Conservation (phyloP, 345 rosid genomes). For the Euphorbia tirucalli region DNA sequence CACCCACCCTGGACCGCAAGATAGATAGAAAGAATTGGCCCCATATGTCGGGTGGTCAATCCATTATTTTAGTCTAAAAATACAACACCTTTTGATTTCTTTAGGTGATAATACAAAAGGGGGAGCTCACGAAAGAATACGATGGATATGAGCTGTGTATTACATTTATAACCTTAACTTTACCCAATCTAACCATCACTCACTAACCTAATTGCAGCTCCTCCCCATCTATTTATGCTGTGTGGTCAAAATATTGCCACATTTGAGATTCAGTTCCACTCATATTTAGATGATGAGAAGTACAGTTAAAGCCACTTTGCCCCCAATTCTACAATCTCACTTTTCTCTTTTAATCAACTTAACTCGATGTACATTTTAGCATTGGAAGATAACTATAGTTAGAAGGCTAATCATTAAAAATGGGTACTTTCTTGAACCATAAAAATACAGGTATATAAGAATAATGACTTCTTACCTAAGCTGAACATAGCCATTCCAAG, state of each 20-base stretch:
- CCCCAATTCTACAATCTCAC: not conserved
- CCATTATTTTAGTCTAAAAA: slow-evolving; percentile 15
- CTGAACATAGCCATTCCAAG: slow-evolving; percentile 45
- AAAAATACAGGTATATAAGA: not conserved
- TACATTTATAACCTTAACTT: slow-evolving; percentile 5
- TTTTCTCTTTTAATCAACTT: too few species aligned
- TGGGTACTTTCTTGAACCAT: not conserved
- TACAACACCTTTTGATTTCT: slow-evolving; percentile 3
- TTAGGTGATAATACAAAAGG: not conserved
- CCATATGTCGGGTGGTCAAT: slow-evolving; percentile 33
- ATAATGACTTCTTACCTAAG: slow-evolving; percentile 26
- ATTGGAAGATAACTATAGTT: not conserved
- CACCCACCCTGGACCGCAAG: slow-evolving; percentile 24
- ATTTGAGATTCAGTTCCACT: not conserved
- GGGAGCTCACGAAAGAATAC: slow-evolving; percentile 11
- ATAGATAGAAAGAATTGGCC: not conserved
- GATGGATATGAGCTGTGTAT: slow-evolving; percentile 25
- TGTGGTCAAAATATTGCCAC: slow-evolving; percentile 15
- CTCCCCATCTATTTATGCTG: not conserved
- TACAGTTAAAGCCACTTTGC: not conserved
- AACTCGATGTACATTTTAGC: not conserved
- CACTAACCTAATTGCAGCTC: not conserved
- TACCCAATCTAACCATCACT: slow-evolving; percentile 12
- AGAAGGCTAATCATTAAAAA: not conserved
- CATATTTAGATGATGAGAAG: not conserved